Conservation (phyloP, 352 stramenopile species). For the Phytophthora melonis region DNA sequence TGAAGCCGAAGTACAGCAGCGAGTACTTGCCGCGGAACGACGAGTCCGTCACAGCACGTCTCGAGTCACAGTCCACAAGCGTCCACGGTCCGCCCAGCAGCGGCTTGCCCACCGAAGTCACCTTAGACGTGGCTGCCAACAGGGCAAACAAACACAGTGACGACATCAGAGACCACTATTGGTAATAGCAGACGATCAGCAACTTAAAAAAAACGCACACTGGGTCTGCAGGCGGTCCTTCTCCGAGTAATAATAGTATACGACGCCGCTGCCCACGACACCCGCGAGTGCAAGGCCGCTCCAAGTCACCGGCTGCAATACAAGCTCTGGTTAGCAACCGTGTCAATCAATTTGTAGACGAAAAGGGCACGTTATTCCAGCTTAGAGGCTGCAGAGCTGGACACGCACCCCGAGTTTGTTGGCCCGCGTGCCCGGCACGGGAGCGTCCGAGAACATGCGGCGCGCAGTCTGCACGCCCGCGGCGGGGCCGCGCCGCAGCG, state of each 20-base stretch:
- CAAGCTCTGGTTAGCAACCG: neutral
- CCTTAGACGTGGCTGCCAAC: slow-evolving; percentile 79
- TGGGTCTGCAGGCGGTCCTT: slow-evolving; percentile 90
- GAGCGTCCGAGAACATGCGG: slow-evolving; percentile 55
- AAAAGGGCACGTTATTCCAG: neutral
- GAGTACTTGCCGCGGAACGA: slow-evolving; percentile 95
- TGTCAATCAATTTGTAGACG: neutral
- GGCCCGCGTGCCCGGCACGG: slow-evolving; percentile 30
- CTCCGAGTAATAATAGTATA: slow-evolving; percentile 92
- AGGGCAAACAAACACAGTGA: neutral
- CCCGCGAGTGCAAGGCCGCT: slow-evolving; percentile 80
- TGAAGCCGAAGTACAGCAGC: slow-evolving; percentile 99
- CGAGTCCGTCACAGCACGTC: slow-evolving; percentile 90
- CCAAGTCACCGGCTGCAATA: slow-evolving; percentile 84
- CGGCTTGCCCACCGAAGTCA: slow-evolving; percentile 92
- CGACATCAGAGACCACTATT: no score
- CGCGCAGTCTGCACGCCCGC: slow-evolving; percentile 2
- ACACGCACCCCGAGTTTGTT: slow-evolving; percentile 76
- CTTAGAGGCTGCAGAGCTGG: neutral
- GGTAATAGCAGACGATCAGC: neutral
- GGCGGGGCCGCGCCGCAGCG: slow-evolving; percentile 24
- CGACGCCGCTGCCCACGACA: slow-evolving; percentile 70
- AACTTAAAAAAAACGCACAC: slow-evolving; percentile 46
- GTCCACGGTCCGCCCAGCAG: slow-evolving; percentile 93
- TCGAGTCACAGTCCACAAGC: slow-evolving; percentile 92